Base-by-base conservation (phyloP, 2,329 filamentous ascomycete genomes). In the Nothopassalora personata region DNA sequence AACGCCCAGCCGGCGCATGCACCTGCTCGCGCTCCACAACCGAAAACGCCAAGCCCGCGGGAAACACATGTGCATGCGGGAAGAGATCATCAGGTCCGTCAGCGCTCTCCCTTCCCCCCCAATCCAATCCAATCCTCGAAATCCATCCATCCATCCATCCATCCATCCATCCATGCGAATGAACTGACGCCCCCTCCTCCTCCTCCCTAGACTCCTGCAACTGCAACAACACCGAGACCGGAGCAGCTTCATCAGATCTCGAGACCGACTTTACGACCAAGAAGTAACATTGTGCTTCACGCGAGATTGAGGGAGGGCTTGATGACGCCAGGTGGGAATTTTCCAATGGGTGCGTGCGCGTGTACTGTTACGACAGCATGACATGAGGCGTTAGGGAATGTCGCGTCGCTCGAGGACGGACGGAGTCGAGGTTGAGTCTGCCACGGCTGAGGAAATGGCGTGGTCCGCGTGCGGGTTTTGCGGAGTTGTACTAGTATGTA, bases 1-100 rank as follows among this genome's bases (percentile, higher is more conserved):
- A 88, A 67, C 86, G 91, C 57, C 88, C 89, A 23, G 89, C 87
- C 60, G 89, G 89, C 60, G 79, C 86, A 69, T 96, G 91, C 79
- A 95, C 87, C 36, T 96, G 91, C 73, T 87, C 90, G 64, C 84
- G 89, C 56, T 81, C 89, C 1, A 69, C 77, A 3, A 78, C 79
- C 19, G 90, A 95, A 80, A 95, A 95, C 76, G 73, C 77, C n/a
- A 75, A 80, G 52, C 72, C 79, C 1, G 62, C 76, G 3, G 88
- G 87, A 18, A 77, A 79, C 46, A 81, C 87, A 5, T 96, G 92
- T 73, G 79, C 84, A 7, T 96, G 92, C 73, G 92, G 92, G 62
- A 81, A 86, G 73, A 83, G 91, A 11, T 11, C 34, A 10, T 15
- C 10, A 5, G 8, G 34, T 36, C 10, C 15, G 34, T 36, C 1